Percentiles rank a stretch among this genome's conserved stretches.
These are phyloP conservation scores for Tylopilus sp. DNA, from an alignment of 1,284 basidiomycete species.

Conservation along the genomic window DNA sequence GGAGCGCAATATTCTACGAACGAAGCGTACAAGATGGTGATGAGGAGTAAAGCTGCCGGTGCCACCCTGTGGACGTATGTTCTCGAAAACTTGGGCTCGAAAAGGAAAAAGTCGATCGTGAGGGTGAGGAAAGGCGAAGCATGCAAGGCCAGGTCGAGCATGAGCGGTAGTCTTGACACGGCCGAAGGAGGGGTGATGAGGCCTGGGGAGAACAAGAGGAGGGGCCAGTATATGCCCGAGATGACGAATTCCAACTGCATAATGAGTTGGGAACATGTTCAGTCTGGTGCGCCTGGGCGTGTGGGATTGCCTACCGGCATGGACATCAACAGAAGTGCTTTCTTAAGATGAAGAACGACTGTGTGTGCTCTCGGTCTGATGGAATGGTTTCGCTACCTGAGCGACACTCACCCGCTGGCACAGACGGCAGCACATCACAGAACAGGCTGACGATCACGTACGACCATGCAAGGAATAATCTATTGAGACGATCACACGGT, in stretches of 20 bases:
- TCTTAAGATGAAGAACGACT: slow-evolving; percentile 20
- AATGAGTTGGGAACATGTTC: neutral
- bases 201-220: slow-evolving; percentile 50
- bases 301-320: slow-evolving; percentile 20
- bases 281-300: neutral
- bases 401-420: slow-evolving; percentile 14
- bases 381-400: neutral
- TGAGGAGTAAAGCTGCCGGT: slow-evolving; percentile 40
- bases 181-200: slow-evolving; percentile 43
- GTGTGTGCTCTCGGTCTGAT: neutral
- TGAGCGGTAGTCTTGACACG: slow-evolving; percentile 48
- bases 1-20: slow-evolving; percentile 71
- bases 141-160: slow-evolving; percentile 66
- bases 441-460: slow-evolving; percentile 29
- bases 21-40: slow-evolving; percentile 52
- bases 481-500: neutral
- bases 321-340: slow-evolving; percentile 26
- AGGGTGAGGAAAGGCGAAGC: slow-evolving; percentile 59
- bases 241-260: slow-evolving; percentile 61
- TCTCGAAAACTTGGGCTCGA: slow-evolving; percentile 58
- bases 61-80: slow-evolving; percentile 45
- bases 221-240: slow-evolving; percentile 69
- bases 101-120: slow-evolving; percentile 65
- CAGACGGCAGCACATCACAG: slow-evolving; percentile 25
- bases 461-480: slow-evolving; percentile 26